phyloP scores from a whole-genome alignment of 768 basidiomycete genomes.

The Termitomyces heimii region DNA sequence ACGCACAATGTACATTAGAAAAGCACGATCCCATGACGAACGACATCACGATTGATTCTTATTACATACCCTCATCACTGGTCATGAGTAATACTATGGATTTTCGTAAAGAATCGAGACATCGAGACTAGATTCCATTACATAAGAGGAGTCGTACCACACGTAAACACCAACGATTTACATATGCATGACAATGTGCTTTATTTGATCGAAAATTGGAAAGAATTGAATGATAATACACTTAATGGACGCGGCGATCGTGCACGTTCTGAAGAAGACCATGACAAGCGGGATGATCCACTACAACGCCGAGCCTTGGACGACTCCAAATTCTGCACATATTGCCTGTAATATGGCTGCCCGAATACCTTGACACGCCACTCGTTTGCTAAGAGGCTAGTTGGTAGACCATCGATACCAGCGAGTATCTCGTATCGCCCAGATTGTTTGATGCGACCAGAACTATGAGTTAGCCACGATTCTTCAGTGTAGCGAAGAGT shows the following conservation, averaged over 20 bases:
- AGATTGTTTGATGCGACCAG: constrained; percentile 25
- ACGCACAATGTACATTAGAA: not conserved
- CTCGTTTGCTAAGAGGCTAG: constrained; percentile 10
- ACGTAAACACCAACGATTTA: not conserved
- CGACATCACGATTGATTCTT: no score
- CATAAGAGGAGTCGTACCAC: not conserved
- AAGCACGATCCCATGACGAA: not conserved
- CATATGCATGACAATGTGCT: not conserved
- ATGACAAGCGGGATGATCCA: constrained; percentile 10
- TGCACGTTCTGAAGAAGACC: constrained; percentile 11
- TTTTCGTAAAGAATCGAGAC: not conserved
- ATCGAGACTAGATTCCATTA: not conserved
- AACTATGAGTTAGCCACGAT: constrained; percentile 28
- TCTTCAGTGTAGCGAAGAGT: constrained; percentile 26
- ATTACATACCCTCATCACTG: not conserved
- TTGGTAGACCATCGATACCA: constrained; percentile 9
- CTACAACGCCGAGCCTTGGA: constrained; percentile 7
- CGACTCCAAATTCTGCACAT: constrained; percentile 11
- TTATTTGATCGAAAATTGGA: constrained; percentile 1
- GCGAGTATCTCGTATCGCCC: constrained; percentile 23
- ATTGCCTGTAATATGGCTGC: constrained; percentile 10
- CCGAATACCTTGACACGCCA: constrained; percentile 15
- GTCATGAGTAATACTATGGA: not conserved
- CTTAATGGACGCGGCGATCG: constrained; percentile 11
- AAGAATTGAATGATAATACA: constrained; percentile 11